A percentile compares a stretch with the other conserved stretches of the same genome.
Evolutionary conservation across 1,139 yeast genomes (phyloP).

Genomic region (Pichia sp.): DNA sequence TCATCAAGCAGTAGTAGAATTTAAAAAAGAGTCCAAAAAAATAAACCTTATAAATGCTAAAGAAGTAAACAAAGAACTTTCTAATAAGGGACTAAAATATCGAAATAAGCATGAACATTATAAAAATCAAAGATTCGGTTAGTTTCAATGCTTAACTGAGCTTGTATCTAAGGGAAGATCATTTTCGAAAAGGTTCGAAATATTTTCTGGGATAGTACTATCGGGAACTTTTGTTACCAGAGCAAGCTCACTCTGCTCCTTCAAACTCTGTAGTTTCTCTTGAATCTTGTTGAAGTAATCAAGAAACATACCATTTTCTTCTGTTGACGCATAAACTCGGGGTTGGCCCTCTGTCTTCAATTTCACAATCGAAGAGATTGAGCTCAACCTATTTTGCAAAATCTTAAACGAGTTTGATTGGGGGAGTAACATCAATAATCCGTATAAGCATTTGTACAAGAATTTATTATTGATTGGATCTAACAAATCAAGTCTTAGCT

Average conservation of each 20-base stretch:
- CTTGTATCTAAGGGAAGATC: slow-evolving; percentile 16
- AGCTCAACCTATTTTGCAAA: slow-evolving; percentile 65
- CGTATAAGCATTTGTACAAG: slow-evolving; percentile 82
- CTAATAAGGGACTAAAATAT: slow-evolving; percentile 37
- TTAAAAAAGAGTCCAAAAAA: slow-evolving; percentile 31
- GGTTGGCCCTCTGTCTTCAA: slow-evolving; percentile 12
- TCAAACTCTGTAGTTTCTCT: slow-evolving; percentile 40
- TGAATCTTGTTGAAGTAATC: slow-evolving; percentile 57
- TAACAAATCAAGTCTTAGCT: slow-evolving; percentile 74
- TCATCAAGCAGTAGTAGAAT: slow-evolving; percentile 10
- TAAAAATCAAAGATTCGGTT: slow-evolving; percentile 44
- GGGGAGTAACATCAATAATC: slow-evolving; percentile 88
- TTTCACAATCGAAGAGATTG: slow-evolving; percentile 35
- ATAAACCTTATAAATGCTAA: slow-evolving; percentile 40
- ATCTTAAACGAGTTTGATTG: slow-evolving; percentile 90
- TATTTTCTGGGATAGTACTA: not conserved
- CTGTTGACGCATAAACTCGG: slow-evolving; percentile 2
- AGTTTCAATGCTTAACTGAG: slow-evolving; percentile 6
- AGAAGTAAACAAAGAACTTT: slow-evolving; percentile 38
- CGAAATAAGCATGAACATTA: slow-evolving; percentile 57
- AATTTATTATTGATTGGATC: slow-evolving; percentile 83
- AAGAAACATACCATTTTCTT: slow-evolving; percentile 39
- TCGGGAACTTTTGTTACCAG: not conserved
- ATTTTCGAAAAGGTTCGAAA: slow-evolving; percentile 2
- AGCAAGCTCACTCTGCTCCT: slow-evolving; percentile 2